These are phyloP conservation scores for Castanea crenata DNA, from an alignment of 306 rosid genomes.

Conservation along the genomic window DNA sequence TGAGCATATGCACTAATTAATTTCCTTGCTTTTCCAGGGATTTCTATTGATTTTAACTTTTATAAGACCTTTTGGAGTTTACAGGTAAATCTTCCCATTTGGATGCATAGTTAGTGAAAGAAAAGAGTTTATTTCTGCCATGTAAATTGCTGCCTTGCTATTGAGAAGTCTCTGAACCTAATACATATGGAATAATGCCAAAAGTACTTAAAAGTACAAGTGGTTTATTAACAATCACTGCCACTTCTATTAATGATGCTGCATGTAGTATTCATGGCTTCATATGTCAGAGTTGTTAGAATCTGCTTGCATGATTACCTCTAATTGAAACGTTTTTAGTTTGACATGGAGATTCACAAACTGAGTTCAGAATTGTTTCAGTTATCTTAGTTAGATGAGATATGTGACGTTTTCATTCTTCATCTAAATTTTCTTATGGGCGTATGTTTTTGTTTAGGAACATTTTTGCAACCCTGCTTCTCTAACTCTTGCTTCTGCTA, in stretches of 20 bases:
- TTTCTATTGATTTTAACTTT: slow-evolving; percentile 96
- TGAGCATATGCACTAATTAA: slow-evolving; percentile 7
- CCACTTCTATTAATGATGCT: not conserved
- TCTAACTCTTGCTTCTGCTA: slow-evolving; percentile 52
- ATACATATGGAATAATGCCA: not conserved
- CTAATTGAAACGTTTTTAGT: not conserved
- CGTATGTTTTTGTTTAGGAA: slow-evolving; percentile 57
- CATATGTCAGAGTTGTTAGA: not conserved
- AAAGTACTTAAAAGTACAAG: not conserved
- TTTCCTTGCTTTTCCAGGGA: slow-evolving; percentile 53
- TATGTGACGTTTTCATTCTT: not conserved
- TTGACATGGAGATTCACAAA: not conserved
- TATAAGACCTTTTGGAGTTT: slow-evolving; percentile 98
- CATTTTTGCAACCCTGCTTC: slow-evolving; percentile 79
- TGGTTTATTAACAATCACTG: not conserved
- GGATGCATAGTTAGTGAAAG: slow-evolving; percentile 20
- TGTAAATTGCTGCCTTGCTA: slow-evolving; percentile 6
- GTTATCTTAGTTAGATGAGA: not conserved
- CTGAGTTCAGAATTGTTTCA: not conserved
- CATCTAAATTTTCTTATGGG: slow-evolving; percentile 2
- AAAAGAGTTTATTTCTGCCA: slow-evolving; percentile 1
- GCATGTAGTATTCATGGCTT: not conserved
- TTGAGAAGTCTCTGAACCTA: slow-evolving; percentile 4
- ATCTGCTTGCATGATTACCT: not conserved
- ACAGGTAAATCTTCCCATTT: slow-evolving; percentile 53